These are phyloP conservation scores for Pseudozyma thailandica DNA, from an alignment of 1,284 basidiomycete genomes.

Conservation along the genomic window DNA sequence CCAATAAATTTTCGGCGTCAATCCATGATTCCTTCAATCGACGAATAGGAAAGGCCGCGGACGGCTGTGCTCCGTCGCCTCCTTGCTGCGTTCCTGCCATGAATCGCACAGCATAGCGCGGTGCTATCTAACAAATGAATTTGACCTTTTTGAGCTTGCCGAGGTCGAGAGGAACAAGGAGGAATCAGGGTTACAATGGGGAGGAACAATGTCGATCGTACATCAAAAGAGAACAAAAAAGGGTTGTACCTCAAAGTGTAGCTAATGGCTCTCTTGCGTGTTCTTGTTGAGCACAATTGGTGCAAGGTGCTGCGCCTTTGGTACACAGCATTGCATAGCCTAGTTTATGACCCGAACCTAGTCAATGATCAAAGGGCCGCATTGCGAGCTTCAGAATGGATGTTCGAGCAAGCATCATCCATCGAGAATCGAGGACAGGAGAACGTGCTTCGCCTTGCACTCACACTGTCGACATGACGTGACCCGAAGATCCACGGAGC, in stretches of 20 bases:
- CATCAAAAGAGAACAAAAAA: background rate
- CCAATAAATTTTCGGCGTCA: too few species aligned
- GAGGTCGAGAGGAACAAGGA: background rate
- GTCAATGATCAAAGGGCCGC: background rate
- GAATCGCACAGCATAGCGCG: too few species aligned
- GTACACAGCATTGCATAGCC: too few species aligned
- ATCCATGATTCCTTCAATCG: too few species aligned
- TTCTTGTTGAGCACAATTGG: too few species aligned
- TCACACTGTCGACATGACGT: constrained; percentile 11
- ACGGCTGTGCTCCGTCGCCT: background rate
- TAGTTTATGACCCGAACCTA: too few species aligned
- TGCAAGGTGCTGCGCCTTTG: too few species aligned
- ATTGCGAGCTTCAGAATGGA: background rate
- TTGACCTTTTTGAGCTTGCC: too few species aligned
- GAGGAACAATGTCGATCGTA: background rate
- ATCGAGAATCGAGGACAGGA: constrained; percentile 1
- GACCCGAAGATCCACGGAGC: background rate
- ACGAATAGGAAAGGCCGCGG: background rate
- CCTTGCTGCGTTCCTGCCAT: constrained; percentile 10
- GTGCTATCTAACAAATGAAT: too few species aligned
- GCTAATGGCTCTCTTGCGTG: constrained; percentile 16
- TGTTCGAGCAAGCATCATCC: background rate
- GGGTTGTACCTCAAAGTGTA: constrained; percentile 16
- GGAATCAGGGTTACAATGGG: constrained; percentile 2
- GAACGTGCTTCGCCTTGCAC: constrained; percentile 21